phyloP scores from a whole-genome alignment of 768 basidiomycete species.

The Mycena epipterygia region DNA sequence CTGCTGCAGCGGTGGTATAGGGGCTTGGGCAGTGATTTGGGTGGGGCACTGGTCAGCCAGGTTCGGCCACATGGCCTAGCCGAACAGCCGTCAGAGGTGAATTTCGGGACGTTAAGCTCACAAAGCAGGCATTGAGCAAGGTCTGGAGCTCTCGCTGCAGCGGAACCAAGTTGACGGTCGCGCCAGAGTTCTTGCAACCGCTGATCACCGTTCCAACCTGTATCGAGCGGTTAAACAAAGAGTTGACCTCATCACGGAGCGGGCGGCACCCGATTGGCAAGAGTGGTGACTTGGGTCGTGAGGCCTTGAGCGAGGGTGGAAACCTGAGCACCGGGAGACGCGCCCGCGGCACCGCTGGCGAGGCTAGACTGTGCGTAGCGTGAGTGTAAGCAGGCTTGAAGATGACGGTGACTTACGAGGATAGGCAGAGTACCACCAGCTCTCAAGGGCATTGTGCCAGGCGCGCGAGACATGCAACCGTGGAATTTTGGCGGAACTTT shows the following conservation, averaged over 20 bases:
- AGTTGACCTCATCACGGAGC: background rate
- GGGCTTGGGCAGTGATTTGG: background rate
- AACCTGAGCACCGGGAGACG: background rate
- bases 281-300: background rate
- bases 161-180: background rate
- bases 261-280: background rate
- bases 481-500: background rate
- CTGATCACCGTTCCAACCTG: background rate
- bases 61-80: background rate
- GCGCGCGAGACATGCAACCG: background rate
- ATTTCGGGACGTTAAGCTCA: background rate
- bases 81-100: background rate
- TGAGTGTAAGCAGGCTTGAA: background rate
- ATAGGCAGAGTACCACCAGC: background rate
- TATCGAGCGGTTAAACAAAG: background rate
- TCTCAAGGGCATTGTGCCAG: background rate
- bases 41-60: background rate
- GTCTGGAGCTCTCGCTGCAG: background rate
- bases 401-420: background rate
- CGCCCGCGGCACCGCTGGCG: background rate
- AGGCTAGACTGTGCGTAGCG: background rate
- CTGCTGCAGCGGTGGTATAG: background rate
- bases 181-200: background rate
- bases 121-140: background rate
- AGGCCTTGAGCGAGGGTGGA: background rate